Conservation (phyloP, 495 filamentous ascomycete species). For the Trichoderma parareesei region DNA sequence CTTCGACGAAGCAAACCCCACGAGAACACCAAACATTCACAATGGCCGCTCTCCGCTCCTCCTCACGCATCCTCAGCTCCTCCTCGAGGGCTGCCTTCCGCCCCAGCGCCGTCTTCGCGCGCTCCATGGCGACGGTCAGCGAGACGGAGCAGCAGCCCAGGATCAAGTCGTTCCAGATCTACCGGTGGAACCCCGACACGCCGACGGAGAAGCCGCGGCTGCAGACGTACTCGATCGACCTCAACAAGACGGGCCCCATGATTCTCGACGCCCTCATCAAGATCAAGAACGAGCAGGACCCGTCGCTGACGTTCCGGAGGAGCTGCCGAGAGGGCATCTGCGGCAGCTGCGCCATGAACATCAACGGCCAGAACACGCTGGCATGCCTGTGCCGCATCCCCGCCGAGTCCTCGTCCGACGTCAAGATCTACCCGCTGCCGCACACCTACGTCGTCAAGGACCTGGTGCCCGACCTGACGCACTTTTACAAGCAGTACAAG, state of each 20-base stretch:
- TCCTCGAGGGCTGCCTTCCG: constrained; percentile 43
- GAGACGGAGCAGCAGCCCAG: constrained; percentile 49
- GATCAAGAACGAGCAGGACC: constrained; percentile 98
- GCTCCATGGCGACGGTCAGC: constrained; percentile 36
- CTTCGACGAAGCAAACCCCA: neutral
- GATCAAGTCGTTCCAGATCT: constrained; percentile 96
- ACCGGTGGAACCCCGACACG: constrained; percentile 94
- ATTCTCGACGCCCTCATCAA: constrained; percentile 91
- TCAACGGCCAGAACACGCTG: constrained; percentile 92
- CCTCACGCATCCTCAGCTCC: constrained; percentile 54
- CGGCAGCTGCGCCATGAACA: constrained; percentile 98
- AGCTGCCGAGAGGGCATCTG: constrained; percentile 98
- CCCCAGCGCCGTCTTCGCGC: constrained; percentile 20
- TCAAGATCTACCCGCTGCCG: constrained; percentile 95
- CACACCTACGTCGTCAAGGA: constrained; percentile 99
- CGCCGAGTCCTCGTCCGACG: constrained; percentile 64
- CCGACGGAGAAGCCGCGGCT: constrained; percentile 87
- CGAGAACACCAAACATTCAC: constrained; percentile 15
- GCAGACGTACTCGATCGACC: constrained; percentile 87
- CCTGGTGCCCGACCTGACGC: constrained; percentile 90
- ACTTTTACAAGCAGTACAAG: constrained; percentile 99
- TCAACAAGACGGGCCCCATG: constrained; percentile 99
- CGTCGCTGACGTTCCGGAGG: constrained; percentile 89
- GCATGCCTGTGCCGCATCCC: constrained; percentile 98
- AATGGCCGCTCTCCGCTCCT: constrained; percentile 76